Evolutionary conservation across 768 basidiomycete genomes (phyloP), one percentile per base, ranked within the genome.

Genomic region (Mrakia gelida): DNA sequence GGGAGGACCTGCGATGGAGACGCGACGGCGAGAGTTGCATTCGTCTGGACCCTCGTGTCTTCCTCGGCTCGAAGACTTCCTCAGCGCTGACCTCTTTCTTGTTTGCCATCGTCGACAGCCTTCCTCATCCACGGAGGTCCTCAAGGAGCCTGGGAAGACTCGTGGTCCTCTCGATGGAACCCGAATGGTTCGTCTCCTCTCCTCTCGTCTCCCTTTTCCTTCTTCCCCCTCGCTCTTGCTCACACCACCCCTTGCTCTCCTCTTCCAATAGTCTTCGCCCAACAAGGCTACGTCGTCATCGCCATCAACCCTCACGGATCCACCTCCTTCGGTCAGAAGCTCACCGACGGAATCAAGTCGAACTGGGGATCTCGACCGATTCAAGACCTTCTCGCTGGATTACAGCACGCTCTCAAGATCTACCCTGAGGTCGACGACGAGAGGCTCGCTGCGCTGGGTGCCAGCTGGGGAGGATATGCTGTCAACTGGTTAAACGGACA

Each of bases 281-380:
- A 90, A 81, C 92, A 93, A 82, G 94, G 96, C 0, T 99, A 98
- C 84, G 90, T 96, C 81, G 89, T 90, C 16, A 87, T 97, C 59
- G 87, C 91, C 43, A 91, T 97, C 81, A 98, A 98, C 83, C 96
- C 96, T 3, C 96, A 95, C 0, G 96, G 96, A 13, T 92, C 91
- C 41, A 98, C 96, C 5, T 91, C 92, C 0, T 97, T 95, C 81
- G 95, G 94, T 5, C 94, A 96, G 88, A 82, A 83, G 18, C 84
- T 86, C 63, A 83, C 81, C 63, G 84, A 84, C 75, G 67, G 65
- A 28, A 85, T 85, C 75, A 74, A 82, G 77, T 49, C 79, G n/a
- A 79, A 86, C 45, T 86, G 85, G 85, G 86, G 86, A 43, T 84
- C 76, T 52, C 80, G 81, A 71, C 83, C 77, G 30, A 83, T 62